Evolutionary conservation across 805 yeast genomes (phyloP), one percentile per base, ranked within the genome.

Genomic region (Komagataella kurtzmanii): DNA sequence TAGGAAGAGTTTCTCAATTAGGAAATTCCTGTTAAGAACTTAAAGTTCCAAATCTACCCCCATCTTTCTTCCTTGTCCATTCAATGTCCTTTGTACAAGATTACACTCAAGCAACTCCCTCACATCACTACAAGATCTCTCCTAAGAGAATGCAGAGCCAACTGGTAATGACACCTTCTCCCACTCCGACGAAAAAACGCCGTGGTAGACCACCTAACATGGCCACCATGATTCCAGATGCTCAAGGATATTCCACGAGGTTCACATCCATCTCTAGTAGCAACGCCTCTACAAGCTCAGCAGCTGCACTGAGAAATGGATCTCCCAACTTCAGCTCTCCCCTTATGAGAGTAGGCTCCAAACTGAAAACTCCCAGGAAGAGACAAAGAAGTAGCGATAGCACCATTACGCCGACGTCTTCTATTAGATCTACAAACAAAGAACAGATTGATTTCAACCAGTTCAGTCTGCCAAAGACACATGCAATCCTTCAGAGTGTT

Each of bases 311-410:
- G 43, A 54, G 46, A 43, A 45, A 50, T 10, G 55, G 57, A 1
- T 54, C 57, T 24, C 61, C 61, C 40, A 56, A 58, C 50, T 49
- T 51, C 19, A 51, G 53, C 6, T 53, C 58, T 3, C 61, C 62
- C 12, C 45, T 56, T 40, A 59, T 59, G 62, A 53, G 55, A 47
- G 60, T 59, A 1, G 49, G 18, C 46, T 18, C 46, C 23, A 45
- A 4, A 23, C 30, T 7, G 12, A 36, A 17, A 40, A 40, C 21
- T 23, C 49, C 14, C 7, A 47, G 8, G 24, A 23, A 24, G 24
- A 47, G 46, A 47, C 30, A 24, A 17, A 14, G 7, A 30, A 10
- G 30, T 17, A 17, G 14, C 50, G 46, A 40, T 23, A 30, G 7
- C 14, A 30, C 49, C 40, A 47, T 47, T 17, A 47, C 49, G 14